phyloP scores from a whole-genome alignment of 192 early-diverging fungal genomes.

The Backusella parvicylindrica region DNA sequence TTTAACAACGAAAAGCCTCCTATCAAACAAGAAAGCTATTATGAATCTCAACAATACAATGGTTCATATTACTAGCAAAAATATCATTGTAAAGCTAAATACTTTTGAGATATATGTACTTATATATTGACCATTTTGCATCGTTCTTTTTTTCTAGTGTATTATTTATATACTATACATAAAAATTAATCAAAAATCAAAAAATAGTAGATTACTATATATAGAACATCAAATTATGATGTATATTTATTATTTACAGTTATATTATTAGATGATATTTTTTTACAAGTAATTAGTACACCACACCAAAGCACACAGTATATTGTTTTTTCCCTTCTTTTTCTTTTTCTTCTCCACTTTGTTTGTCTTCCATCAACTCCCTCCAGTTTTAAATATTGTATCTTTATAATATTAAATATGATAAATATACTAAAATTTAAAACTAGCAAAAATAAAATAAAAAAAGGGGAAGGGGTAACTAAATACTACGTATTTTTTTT shows the following conservation, averaged over 20 bases:
- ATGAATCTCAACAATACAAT: neutral
- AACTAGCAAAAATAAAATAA: neutral
- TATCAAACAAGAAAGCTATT: neutral
- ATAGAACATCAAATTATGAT: neutral
- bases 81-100: constrained; percentile 23
- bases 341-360: neutral
- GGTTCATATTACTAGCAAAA: neutral
- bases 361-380: neutral
- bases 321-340: neutral
- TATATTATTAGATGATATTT: too few species aligned
- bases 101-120: neutral
- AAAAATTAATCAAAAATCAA: neutral
- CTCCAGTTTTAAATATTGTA: neutral
- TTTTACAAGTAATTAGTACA: neutral
- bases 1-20: neutral
- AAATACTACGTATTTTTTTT: neutral
- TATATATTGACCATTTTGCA: neutral
- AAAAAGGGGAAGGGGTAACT: neutral
- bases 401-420: neutral
- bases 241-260: too few species aligned
- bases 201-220: neutral
- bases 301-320: neutral
- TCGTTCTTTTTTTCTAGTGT: neutral
- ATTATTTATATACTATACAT: neutral
- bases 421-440: neutral